phyloP scores from a whole-genome alignment of 2,329 filamentous ascomycete genomes.

The Niveomyces coronatus region DNA sequence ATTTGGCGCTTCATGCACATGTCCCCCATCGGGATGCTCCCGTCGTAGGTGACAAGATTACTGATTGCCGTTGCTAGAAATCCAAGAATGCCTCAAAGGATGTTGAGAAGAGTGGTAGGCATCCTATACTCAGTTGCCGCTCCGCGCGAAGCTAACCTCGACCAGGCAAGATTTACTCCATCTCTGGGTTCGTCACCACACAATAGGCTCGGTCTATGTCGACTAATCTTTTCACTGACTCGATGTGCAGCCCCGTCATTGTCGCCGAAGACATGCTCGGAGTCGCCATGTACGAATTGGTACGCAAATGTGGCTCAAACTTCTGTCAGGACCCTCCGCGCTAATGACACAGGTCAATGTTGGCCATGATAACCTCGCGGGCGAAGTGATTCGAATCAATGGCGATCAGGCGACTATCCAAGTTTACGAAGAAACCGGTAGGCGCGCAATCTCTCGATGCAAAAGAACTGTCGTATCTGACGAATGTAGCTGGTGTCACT shows the following conservation, averaged over 20 bases:
- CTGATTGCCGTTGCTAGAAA: conserved; percentile 20
- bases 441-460: conserved; percentile 15
- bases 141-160: neutral
- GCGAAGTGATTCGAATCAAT: conserved; percentile 97
- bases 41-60: conserved; percentile 12
- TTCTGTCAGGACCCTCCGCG: conserved; percentile 3
- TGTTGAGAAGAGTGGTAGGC: conserved; percentile 29
- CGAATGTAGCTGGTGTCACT: conserved; percentile 67
- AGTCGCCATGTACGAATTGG: conserved; percentile 99
- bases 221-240: conserved; percentile 20
- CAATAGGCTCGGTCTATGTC: neutral
- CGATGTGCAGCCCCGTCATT: conserved; percentile 63
- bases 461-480: conserved; percentile 10
- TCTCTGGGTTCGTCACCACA: conserved; percentile 44
- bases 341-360: conserved; percentile 62
- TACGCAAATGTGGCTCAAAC: conserved; percentile 30
- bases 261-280: conserved; percentile 97
- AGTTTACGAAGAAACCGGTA: conserved; percentile 98
- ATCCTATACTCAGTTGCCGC: neutral
- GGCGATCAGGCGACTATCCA: conserved; percentile 94
- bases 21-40: neutral
- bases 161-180: conserved; percentile 50
- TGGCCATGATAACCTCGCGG: conserved; percentile 82
- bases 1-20: too few relatives aligned
- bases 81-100: conserved; percentile 28